phyloP scores from a whole-genome alignment of 176 grass and related monocot genomes.

The Areca catechu region DNA sequence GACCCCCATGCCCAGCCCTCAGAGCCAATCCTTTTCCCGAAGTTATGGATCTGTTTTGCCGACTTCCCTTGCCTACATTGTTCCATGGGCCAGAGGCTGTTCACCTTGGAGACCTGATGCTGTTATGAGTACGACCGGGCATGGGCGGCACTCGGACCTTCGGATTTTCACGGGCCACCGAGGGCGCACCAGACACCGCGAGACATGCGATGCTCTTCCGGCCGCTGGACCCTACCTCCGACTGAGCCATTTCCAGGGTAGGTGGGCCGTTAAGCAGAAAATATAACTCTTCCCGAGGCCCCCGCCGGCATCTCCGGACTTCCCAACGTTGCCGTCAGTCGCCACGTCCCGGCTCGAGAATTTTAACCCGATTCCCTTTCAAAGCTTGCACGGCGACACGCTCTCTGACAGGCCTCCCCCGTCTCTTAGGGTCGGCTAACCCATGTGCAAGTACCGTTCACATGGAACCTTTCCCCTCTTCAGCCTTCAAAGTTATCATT shows the following conservation, averaged over 20 bases:
- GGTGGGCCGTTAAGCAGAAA: conserved; percentile 36
- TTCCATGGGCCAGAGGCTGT: conserved; percentile 72
- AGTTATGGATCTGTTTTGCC: conserved; percentile 71
- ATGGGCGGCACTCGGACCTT: conserved; percentile 36
- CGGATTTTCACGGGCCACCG: conserved; percentile 52
- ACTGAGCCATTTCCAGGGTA: conserved; percentile 40
- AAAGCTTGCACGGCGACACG: conserved; percentile 17
- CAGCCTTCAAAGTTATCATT: too few relatives aligned
- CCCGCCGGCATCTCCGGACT: conserved; percentile 34
- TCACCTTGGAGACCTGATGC: conserved; percentile 59
- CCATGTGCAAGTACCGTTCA: conserved; percentile 36
- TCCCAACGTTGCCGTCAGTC: conserved; percentile 33
- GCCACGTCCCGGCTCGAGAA: conserved; percentile 29
- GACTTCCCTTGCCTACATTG: conserved; percentile 82
- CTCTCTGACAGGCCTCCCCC: conserved; percentile 20
- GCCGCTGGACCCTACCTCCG: conserved; percentile 45
- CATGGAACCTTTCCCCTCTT: conserved; percentile 39
- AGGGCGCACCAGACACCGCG: conserved; percentile 52
- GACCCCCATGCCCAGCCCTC: conserved; percentile 58
- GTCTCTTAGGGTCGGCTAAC: conserved; percentile 24
- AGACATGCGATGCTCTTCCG: conserved; percentile 57
- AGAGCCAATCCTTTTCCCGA: conserved; percentile 73
- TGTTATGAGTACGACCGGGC: conserved; percentile 15
- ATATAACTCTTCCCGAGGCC: conserved; percentile 47
- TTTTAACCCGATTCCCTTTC: too few relatives aligned